Evolutionary conservation across 768 basidiomycete genomes (phyloP), one percentile per base, ranked within the genome.

Genomic region (Phaeolepiota aurea): DNA sequence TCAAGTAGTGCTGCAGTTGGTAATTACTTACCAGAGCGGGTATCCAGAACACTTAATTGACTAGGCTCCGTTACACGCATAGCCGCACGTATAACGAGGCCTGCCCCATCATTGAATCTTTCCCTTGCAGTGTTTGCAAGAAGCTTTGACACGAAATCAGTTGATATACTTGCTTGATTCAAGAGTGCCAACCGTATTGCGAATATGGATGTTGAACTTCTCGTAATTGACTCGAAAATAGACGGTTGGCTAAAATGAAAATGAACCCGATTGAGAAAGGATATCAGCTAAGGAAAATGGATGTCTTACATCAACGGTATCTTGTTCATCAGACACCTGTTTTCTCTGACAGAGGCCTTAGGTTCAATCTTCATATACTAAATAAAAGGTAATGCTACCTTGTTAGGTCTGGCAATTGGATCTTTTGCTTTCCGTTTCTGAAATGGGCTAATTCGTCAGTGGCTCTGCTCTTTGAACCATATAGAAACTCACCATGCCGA

Each of bases 221-320:
- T 91, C 83, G 54, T 82, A 87, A 63, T 97, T 97, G 36, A 97
- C 74, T 36, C 87, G 77, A 55, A 96, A 87, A 59, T 81, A 79
- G 22, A 88, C 74, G 2, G 67, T 66, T 13, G 86, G 77, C 82
- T 91, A 43, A 4, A 20, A 38, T 2, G 36, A 30, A 32, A 44
- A 35, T 37, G 47, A 3, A 52, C 35, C 30, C 45, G 32, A 52
- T 25, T 42, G 22, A 41, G 21, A 20, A 37, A 46, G 15, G 33
- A 37, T 30, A n/a, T 19, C 13, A 30, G 32, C 40, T 9, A 21
- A 12, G 38, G n/a, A n/a, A n/a, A n/a, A n/a, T n/a, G n/a, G n/a
- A n/a, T n/a, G 9, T 57, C 79, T 61, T 50, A 88, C 89, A 61
- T 90, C 82, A 23, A 88, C 76, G 20, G 71, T 60, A 20, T 71